Evolutionary conservation across 2,329 filamentous ascomycete species (phyloP).

Genomic region (Pestalotiopsis sp.): DNA sequence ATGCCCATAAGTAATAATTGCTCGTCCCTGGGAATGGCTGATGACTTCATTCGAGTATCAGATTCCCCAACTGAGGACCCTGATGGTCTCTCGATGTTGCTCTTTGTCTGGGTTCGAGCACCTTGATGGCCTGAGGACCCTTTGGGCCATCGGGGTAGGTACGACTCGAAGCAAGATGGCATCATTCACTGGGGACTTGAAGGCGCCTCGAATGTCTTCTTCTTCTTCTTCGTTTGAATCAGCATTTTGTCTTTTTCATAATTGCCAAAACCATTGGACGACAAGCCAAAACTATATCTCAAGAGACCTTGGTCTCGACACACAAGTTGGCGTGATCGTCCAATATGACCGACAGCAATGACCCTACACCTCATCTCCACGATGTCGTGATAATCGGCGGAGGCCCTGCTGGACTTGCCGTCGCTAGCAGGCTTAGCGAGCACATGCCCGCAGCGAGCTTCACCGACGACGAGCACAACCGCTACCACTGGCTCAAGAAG

Average conservation of each 20-base stretch:
- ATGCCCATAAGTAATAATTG: no score
- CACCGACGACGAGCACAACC: conserved; percentile 78
- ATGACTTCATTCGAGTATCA: not conserved
- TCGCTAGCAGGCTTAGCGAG: conserved; percentile 71
- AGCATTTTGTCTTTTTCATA: not conserved
- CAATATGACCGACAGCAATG: conserved; percentile 16
- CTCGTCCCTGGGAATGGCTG: no score
- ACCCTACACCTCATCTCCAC: conserved; percentile 39
- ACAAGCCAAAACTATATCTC: not conserved
- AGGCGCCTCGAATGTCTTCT: not conserved
- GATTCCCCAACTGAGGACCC: not conserved
- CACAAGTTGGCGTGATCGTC: not conserved
- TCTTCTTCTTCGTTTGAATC: not conserved
- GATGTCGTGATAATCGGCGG: conserved; percentile 75
- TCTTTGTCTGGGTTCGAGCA: not conserved
- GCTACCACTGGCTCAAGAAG: conserved; percentile 77
- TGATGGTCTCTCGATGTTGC: not conserved
- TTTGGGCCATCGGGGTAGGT: conserved; percentile 7
- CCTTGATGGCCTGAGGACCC: conserved; percentile 10
- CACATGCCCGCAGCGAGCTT: conserved; percentile 76
- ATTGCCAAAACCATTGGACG: not conserved
- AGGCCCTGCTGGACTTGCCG: conserved; percentile 73
- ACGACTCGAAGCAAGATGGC: not conserved
- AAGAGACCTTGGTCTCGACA: not conserved
- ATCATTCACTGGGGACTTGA: not conserved